A percentile compares a stretch with the other conserved stretches of the same genome.
These are phyloP conservation scores for Asterophora parasitica DNA, from an alignment of 768 basidiomycete species.

Conservation along the genomic window DNA sequence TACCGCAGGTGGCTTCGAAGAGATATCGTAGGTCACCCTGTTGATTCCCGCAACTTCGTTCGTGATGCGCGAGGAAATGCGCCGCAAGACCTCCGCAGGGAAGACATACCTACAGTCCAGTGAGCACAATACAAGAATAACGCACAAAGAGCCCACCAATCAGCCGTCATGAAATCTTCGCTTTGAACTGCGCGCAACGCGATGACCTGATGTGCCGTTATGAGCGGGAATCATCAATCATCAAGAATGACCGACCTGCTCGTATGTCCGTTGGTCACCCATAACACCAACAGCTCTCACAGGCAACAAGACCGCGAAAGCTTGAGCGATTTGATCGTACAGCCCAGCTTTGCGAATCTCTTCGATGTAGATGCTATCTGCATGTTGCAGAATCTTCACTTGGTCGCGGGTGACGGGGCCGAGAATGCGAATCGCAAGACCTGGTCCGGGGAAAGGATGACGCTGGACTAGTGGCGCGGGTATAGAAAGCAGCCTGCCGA, in stretches of 20 bases:
- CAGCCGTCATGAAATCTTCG: constrained; percentile 99
- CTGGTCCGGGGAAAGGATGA: constrained; percentile 98
- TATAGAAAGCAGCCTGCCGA: constrained; percentile 88
- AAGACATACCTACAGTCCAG: constrained; percentile 79
- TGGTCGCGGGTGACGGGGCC: constrained; percentile 93
- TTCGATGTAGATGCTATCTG: constrained; percentile 95
- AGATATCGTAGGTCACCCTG: constrained; percentile 93
- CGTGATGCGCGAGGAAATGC: constrained; percentile 94
- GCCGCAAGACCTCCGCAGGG: constrained; percentile 81
- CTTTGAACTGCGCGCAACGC: constrained; percentile 92
- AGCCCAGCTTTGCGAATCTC: constrained; percentile 92
- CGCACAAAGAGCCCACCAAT: constrained; percentile 60
- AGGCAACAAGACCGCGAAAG: constrained; percentile 92
- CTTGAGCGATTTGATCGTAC: constrained; percentile 92
- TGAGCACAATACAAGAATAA: constrained; percentile 7
- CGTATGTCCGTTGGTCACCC: constrained; percentile 95
- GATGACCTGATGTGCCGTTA: constrained; percentile 60
- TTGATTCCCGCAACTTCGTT: constrained; percentile 98
- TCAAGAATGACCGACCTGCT: constrained; percentile 59
- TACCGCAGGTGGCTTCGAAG: constrained; percentile 93
- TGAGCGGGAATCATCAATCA: constrained; percentile 3
- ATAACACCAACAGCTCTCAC: constrained; percentile 97
- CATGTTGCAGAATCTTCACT: constrained; percentile 85
- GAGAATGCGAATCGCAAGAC: constrained; percentile 95
- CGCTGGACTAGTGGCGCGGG: constrained; percentile 91